phyloP scores from a whole-genome alignment of 768 basidiomycete species.

The Crassisporium funariophilum region DNA sequence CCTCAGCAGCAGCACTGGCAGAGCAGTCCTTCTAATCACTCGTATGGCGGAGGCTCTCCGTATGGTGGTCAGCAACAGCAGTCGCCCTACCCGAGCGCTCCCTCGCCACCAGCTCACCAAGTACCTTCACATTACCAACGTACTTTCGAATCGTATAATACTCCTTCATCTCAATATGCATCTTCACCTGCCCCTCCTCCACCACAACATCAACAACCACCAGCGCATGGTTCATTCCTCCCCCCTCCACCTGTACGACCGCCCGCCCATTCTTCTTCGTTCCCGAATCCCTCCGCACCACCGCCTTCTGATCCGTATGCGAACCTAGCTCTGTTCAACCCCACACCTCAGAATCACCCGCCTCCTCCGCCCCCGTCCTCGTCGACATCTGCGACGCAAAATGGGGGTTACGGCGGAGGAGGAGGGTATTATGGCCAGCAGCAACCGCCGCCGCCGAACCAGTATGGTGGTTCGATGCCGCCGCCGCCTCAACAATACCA shows the following conservation, averaged over 20 bases:
- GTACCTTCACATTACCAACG: slow-evolving; percentile 21
- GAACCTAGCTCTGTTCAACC: slow-evolving; percentile 35
- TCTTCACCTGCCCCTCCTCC: slow-evolving; percentile 17
- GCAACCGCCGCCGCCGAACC: slow-evolving; percentile 13
- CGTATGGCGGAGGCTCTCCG: slow-evolving; percentile 11
- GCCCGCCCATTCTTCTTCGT: slow-evolving; percentile 18
- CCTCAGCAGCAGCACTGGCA: slow-evolving; percentile 28
- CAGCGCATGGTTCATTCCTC: slow-evolving; percentile 23
- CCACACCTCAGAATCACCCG: slow-evolving; percentile 18
- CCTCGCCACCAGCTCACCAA: slow-evolving; percentile 19
- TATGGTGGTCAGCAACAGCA: slow-evolving; percentile 15
- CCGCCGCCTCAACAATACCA: slow-evolving; percentile 21
- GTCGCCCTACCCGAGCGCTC: slow-evolving; percentile 8
- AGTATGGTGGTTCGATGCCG: slow-evolving; percentile 18
- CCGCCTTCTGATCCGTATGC: slow-evolving; percentile 40
- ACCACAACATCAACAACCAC: slow-evolving; percentile 20
- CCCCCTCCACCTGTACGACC: slow-evolving; percentile 37
- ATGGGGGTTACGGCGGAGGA: not conserved
- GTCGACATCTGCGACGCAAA: slow-evolving; percentile 1
- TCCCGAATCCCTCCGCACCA: slow-evolving; percentile 22
- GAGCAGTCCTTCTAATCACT: slow-evolving; percentile 21
- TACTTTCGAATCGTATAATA: slow-evolving; percentile 18
- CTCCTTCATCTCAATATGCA: slow-evolving; percentile 15
- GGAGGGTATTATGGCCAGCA: slow-evolving; percentile 17
- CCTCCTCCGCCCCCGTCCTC: slow-evolving; percentile 15